phyloP scores from a whole-genome alignment of 2,329 filamentous ascomycete genomes.

The Aspergillus neotritici region DNA sequence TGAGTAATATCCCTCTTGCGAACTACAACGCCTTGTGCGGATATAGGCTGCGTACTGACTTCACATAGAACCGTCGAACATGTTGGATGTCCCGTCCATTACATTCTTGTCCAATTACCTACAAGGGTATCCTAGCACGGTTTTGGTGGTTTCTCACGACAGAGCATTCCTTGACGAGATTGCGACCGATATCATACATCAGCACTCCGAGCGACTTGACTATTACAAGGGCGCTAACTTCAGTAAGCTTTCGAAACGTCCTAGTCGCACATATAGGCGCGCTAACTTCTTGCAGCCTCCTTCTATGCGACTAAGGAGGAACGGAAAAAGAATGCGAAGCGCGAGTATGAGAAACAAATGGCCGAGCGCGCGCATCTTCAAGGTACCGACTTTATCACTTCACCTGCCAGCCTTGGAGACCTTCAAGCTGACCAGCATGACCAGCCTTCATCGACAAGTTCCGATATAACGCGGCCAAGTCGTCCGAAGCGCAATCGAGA shows the following conservation, averaged over 20 bases:
- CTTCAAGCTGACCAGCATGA: constrained; percentile 6
- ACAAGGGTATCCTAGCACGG: constrained; percentile 86
- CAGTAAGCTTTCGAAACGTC: constrained; percentile 32
- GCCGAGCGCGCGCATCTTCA: constrained; percentile 86
- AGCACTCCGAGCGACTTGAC: constrained; percentile 93
- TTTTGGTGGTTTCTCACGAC: constrained; percentile 97
- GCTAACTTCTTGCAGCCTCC: constrained; percentile 52
- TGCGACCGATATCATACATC: constrained; percentile 97
- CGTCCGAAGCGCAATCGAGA: constrained; percentile 92
- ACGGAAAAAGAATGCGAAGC: constrained; percentile 89
- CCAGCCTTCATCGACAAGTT: constrained; percentile 97
- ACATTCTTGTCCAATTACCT: constrained; percentile 96
- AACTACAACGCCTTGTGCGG: background rate
- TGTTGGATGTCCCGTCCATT: constrained; percentile 99
- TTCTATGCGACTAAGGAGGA: constrained; percentile 98
- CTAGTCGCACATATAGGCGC: background rate
- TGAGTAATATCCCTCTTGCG: constrained; percentile 18
- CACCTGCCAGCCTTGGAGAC: background rate
- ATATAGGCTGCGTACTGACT: constrained; percentile 13
- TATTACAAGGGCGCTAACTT: constrained; percentile 99
- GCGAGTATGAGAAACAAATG: constrained; percentile 99
- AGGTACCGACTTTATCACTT: constrained; percentile 28
- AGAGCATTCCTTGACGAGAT: constrained; percentile 98
- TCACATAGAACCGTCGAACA: constrained; percentile 83
- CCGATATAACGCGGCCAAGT: constrained; percentile 97